Conservation (phyloP, 192 early-diverging fungal species). For the Entomortierella lignicola region DNA sequence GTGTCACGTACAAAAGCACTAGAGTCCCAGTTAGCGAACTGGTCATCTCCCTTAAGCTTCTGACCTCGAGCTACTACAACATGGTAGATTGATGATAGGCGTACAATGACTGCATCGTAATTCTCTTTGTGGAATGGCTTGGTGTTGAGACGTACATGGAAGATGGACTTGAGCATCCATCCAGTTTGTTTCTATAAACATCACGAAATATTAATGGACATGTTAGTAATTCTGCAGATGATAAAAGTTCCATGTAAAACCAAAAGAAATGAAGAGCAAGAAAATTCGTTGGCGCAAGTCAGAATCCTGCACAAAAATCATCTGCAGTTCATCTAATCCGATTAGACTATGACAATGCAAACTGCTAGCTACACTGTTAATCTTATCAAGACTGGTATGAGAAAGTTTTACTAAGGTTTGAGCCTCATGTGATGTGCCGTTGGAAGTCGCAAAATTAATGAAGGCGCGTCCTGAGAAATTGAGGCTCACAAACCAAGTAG, state of each 20-base stretch:
- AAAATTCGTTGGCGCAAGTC: neutral
- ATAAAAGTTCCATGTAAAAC: neutral
- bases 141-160: slow-evolving; percentile 83
- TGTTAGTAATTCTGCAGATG: too few species aligned
- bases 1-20: slow-evolving; percentile 71
- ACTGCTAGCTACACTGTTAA: too few species aligned
- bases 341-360: neutral
- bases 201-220: neutral
- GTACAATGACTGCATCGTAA: slow-evolving; percentile 86
- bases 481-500: too few species aligned
- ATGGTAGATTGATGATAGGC: slow-evolving; percentile 83
- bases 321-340: neutral
- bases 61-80: slow-evolving; percentile 54
- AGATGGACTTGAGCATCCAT: slow-evolving; percentile 83
- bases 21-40: slow-evolving; percentile 48
- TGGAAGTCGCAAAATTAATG: too few species aligned
- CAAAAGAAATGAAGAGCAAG: too few species aligned
- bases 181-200: slow-evolving; percentile 55
- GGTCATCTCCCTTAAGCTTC: slow-evolving; percentile 35
- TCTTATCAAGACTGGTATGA: too few species aligned
- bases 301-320: neutral
- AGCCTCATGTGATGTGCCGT: too few species aligned
- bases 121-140: slow-evolving; percentile 86
- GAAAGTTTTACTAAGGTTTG: too few species aligned
- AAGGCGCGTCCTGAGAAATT: too few species aligned